Conservation (phyloP, 2,329 filamentous ascomycete genomes). For the Knufia petricola region DNA sequence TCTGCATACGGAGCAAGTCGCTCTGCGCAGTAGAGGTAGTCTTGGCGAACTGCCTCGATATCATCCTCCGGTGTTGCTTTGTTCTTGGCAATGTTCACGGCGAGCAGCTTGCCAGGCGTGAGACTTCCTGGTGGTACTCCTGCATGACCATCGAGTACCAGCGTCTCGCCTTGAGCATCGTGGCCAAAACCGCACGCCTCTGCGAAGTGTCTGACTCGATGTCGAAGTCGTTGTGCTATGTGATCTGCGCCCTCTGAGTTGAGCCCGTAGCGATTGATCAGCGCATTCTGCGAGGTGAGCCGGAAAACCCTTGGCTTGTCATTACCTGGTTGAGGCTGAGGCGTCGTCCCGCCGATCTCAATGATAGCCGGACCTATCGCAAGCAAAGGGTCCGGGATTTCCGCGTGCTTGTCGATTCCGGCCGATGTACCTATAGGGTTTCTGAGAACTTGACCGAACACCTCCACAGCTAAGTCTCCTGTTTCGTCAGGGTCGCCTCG, state of each 20-base stretch:
- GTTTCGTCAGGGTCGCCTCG: conserved; percentile 51
- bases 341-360: conserved; percentile 85
- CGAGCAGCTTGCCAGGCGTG: conserved; percentile 62
- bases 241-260: conserved; percentile 85
- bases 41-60: conserved; percentile 65
- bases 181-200: conserved; percentile 57
- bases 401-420: conserved; percentile 87
- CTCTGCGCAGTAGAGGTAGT: conserved; percentile 83
- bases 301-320: conserved; percentile 81
- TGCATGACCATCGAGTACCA: conserved; percentile 67
- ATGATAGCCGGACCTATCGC: conserved; percentile 77
- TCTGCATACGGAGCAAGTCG: conserved; percentile 80
- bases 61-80: conserved; percentile 81
- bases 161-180: conserved; percentile 53
- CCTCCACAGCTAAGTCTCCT: conserved; percentile 48
- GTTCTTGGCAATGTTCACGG: conserved; percentile 95
- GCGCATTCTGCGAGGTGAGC: conserved; percentile 67
- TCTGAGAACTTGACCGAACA: conserved; percentile 67
- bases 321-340: conserved; percentile 80
- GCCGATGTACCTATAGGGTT: conserved; percentile 95
- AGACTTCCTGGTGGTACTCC: conserved; percentile 76
- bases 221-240: conserved; percentile 68
- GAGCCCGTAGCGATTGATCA: conserved; percentile 93
- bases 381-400: conserved; percentile 76
- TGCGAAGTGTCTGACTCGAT: conserved; percentile 69